phyloP scores from a whole-genome alignment of 2,329 filamentous ascomycete genomes.

The Triangularia verruculosa region DNA sequence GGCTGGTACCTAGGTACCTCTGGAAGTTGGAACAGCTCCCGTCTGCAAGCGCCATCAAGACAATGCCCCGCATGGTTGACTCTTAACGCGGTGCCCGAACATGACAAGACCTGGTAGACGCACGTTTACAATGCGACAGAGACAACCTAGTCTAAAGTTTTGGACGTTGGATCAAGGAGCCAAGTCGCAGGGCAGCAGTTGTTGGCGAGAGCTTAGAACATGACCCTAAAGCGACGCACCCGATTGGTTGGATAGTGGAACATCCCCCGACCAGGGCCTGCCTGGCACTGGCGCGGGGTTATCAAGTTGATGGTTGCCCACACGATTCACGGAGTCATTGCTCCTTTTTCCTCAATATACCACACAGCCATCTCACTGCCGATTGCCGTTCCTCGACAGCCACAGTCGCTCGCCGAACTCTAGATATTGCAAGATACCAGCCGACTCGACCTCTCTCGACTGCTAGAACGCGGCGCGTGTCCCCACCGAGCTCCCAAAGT shows the following conservation, averaged over 20 bases:
- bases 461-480: background rate
- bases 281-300: conserved; percentile 18
- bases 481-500: conserved; percentile 7
- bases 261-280: background rate
- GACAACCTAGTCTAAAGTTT: background rate
- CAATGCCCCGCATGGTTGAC: background rate
- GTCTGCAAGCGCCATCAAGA: background rate
- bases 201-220: conserved; percentile 19
- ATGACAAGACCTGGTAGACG: background rate
- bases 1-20: background rate
- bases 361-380: background rate
- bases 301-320: conserved; percentile 14
- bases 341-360: background rate
- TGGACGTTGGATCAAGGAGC: background rate
- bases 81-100: background rate
- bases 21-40: background rate
- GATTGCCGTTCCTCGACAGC: background rate
- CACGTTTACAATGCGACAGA: background rate
- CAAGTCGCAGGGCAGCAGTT: background rate
- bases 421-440: background rate
- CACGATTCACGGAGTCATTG: conserved; percentile 5
- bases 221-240: conserved; percentile 10
- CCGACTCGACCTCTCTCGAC: background rate
- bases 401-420: background rate
- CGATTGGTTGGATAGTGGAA: conserved; percentile 18